These are phyloP conservation scores for Umbelopsis sp. DNA, from an alignment of 192 early-diverging fungal species.

Conservation along the genomic window DNA sequence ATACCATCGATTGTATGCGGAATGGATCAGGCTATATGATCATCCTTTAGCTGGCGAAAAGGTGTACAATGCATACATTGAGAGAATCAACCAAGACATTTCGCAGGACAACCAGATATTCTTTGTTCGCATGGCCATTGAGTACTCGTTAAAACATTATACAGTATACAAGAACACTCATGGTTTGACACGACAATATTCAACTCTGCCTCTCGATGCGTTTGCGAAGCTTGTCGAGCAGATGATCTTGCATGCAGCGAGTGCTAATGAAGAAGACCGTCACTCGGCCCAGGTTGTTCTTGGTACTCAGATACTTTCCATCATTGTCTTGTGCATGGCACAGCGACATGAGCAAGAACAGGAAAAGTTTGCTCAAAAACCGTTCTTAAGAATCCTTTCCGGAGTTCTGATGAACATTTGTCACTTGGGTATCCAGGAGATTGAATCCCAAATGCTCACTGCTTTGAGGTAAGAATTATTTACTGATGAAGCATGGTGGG, in stretches of 20 bases:
- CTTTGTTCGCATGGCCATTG: slow-evolving; percentile 8
- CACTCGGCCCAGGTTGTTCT: slow-evolving; percentile 64
- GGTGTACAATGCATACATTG: slow-evolving; percentile 62
- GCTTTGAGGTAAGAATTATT: slow-evolving; percentile 35
- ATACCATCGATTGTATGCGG: slow-evolving; percentile 62
- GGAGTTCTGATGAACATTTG: slow-evolving; percentile 79
- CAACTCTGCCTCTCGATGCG: slow-evolving; percentile 60
- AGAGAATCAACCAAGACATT: slow-evolving; percentile 21
- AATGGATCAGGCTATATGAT: slow-evolving; percentile 79
- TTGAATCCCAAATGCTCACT: slow-evolving; percentile 22
- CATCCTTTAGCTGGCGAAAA: slow-evolving; percentile 75
- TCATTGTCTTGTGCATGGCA: slow-evolving; percentile 82
- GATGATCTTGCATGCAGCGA: slow-evolving; percentile 77
- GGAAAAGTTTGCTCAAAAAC: slow-evolving; percentile 83
- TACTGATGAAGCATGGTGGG: slow-evolving; percentile 59
- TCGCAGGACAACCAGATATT: background rate
- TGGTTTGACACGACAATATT: background rate
- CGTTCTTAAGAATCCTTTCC: slow-evolving; percentile 89
- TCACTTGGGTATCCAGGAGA: slow-evolving; percentile 8
- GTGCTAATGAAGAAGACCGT: slow-evolving; percentile 66
- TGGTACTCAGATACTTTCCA: slow-evolving; percentile 81
- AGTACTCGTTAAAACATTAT: slow-evolving; percentile 1
- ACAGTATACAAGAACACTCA: background rate
- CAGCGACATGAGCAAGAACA: slow-evolving; percentile 80
- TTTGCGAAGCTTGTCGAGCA: slow-evolving; percentile 83